A percentile compares a stretch with the other conserved stretches of the same genome.
Conservation (phyloP, 257 asterid genomes). For the Hygrophila difformis region DNA sequence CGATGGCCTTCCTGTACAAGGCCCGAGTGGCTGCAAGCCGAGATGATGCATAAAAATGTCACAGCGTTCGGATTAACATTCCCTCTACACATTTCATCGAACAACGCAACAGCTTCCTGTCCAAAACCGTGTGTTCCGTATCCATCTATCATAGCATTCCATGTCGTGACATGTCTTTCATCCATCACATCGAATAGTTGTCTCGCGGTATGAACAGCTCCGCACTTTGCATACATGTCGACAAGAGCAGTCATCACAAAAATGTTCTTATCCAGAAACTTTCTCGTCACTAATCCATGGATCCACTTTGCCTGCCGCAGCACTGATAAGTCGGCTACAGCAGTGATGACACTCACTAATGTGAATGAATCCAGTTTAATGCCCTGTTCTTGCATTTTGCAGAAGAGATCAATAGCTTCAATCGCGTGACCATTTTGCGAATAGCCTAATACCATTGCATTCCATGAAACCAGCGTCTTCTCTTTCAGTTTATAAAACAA, state of each 20-base stretch:
- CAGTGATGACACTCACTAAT: conserved; percentile 68
- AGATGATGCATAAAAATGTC: conserved; percentile 74
- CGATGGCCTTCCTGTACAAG: conserved; percentile 51
- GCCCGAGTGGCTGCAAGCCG: conserved; percentile 98
- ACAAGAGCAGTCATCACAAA: conserved; percentile 80
- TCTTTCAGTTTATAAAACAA: conserved; percentile 38
- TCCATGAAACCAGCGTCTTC: conserved; percentile 82
- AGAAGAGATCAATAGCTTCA: conserved; percentile 57
- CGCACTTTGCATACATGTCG: conserved; percentile 92
- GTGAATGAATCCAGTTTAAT: conserved; percentile 77
- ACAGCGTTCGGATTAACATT: conserved; percentile 45
- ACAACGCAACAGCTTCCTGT: conserved; percentile 52
- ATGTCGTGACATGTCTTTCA: conserved; percentile 69
- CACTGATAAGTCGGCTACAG: conserved; percentile 76
- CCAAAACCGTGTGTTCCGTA: conserved; percentile 96
- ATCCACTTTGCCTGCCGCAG: conserved; percentile 81
- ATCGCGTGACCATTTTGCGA: conserved; percentile 60
- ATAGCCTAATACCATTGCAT: conserved; percentile 76
- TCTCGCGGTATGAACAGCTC: conserved; percentile 66
- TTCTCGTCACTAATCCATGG: conserved; percentile 61
- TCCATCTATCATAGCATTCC: conserved; percentile 99
- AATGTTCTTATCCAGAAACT: conserved; percentile 40
- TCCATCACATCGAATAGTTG: conserved; percentile 52
- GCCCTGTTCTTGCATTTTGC: conserved; percentile 47
- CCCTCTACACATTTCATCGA: conserved; percentile 57